Base-by-base conservation (phyloP, 1,284 basidiomycete genomes). In the Sparassis latifolia region DNA sequence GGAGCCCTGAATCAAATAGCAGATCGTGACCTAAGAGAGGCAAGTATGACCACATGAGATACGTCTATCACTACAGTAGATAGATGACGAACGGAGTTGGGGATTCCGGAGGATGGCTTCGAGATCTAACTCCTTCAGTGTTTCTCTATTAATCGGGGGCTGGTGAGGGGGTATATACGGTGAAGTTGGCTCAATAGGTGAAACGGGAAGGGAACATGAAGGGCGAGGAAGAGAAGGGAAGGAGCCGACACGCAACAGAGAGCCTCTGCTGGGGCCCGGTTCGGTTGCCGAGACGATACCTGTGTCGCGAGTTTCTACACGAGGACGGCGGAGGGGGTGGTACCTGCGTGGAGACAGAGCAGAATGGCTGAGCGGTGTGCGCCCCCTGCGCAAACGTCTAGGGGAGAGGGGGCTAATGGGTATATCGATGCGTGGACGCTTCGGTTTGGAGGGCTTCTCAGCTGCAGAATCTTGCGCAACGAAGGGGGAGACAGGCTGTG, bases 21-120 rank as follows among this genome's bases (percentile, higher is more conserved):
- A 96, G 78, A 69, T 97, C 93, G 65, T 97, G 93, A 42, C 92
- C 87, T 86, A 38, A 48, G 46, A 53, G 9, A 45, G 35, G 49
- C 49, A 47, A 57, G 10, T 52, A 41, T 58, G 49, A 62, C 60
- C 55, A 49, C 28, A 42, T 45, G 42, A 42, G 45, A 49, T 42
- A 51, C 33, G 49, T 39, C 20, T 20, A 49, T 45, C 42, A 42
- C 6, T 7, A 27, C 27, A 27, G 9, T 28, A 27, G 27, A 48
- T 46, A 43, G 51, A 46, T 29, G 47, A 83, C 86, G 70, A 67
- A 89, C 87, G 86, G 54, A 97, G 84, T 67, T 94, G 92, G 29
- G 90, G 89, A 64, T 93, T 93, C 51, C 88, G 82, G 53, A 96
- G 76, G 58, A 96, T 93, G 54, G 88, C 82, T 55, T 86, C 80